Conservation (phyloP, 306 rosid genomes). For the Vicia sativa region DNA sequence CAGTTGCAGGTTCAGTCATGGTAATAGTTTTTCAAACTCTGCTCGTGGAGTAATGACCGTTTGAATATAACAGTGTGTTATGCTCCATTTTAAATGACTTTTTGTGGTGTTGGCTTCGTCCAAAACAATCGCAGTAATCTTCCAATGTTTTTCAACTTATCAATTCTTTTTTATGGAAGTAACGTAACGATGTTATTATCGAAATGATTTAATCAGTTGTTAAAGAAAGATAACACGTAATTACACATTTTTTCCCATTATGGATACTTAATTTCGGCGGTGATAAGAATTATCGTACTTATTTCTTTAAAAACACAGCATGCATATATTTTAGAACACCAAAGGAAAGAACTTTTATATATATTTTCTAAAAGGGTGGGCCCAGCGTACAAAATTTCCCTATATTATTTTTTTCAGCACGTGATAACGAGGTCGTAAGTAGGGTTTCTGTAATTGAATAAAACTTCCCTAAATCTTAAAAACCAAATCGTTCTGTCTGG, state of each 20-base stretch:
- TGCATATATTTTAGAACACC: not conserved
- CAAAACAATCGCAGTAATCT: not conserved
- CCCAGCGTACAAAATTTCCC: not conserved
- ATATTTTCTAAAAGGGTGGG: conserved; percentile 3
- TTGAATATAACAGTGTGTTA: not conserved
- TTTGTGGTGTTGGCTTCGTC: conserved; percentile 8
- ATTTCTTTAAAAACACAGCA: not conserved
- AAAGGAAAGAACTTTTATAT: conserved; percentile 4
- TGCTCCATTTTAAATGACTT: not conserved
- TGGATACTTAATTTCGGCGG: conserved; percentile 8
- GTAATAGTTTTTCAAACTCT: not conserved
- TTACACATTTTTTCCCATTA: not conserved
- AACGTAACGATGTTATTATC: conserved; percentile 5
- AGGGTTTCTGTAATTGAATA: not conserved
- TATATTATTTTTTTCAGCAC: not conserved
- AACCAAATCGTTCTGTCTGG: not conserved
- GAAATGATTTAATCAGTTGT: not conserved
- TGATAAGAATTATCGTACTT: not conserved
- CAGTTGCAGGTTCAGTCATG: conserved; percentile 4
- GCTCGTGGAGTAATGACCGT: not conserved
- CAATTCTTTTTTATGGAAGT: not conserved
- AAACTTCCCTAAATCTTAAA: not conserved
- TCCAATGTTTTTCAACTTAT: not conserved
- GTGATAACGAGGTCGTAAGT: not conserved
- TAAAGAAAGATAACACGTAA: not conserved